Base-by-base conservation (phyloP, 2,329 filamentous ascomycete genomes). In the Trichoderma sp. region DNA sequence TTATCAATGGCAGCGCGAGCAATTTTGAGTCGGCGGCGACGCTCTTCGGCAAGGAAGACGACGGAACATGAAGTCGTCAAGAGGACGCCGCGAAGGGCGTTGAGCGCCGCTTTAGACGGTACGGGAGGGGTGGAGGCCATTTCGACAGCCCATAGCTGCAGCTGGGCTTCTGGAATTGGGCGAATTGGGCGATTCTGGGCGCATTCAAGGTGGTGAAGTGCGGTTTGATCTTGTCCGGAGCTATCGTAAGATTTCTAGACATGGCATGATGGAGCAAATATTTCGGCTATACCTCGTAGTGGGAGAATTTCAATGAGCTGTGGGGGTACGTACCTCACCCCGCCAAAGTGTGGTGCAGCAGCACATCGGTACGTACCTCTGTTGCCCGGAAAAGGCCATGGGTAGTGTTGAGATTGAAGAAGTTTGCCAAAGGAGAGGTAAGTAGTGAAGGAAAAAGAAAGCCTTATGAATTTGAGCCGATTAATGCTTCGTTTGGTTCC, bases 41-140 rank as follows among this genome's bases (percentile, higher is more conserved):
- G 86, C 78, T 89, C 87, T 78, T 89, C 87, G 71, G 87, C 82
- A 70, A 89, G 80, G 30, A 87, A 78, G 64, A 85, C 83, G 70
- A 89, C 82, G 56, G 87, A 88, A 76, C 86, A 89, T 9, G 87
- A 88, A 2, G 87, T 89, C 65, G 87, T 87, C 18, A 89, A 79
- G 70, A 87, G 83, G 72, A 89, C 83, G 74, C 86, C 85, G 73
- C 86, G 86, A 43, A 89, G 84, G 72, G 86, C 84, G 78, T 86
- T 84, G 74, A 89, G 82, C 72, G 85, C 86, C 72, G 85, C 85
- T 80, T 86, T 86, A 47, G 87, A 88, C 62, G 86, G 87, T 71
- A 87, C 84, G 72, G 85, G 85, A 71, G 84, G 80, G 64, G 82
- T 81, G 71, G 83, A 78, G 68, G 83, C 82, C 86, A 87, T 87